Conservation (phyloP, 352 stramenopile genomes). For the Phytopythium ostracodes region DNA sequence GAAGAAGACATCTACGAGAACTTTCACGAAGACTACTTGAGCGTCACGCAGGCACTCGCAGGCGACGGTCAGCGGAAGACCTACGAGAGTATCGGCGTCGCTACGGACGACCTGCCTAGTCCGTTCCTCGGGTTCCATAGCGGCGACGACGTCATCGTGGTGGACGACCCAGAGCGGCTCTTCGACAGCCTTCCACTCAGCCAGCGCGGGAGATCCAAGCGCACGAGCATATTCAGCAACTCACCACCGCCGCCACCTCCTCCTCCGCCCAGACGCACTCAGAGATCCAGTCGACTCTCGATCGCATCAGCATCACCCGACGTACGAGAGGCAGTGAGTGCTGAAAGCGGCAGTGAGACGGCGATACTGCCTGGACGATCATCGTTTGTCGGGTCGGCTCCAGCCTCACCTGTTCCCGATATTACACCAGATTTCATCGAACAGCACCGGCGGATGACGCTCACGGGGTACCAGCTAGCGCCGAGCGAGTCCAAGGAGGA, state of each 20-base stretch:
- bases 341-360: slow-evolving; percentile 6
- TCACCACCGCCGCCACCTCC: slow-evolving; percentile 8
- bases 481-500: slow-evolving; percentile 17
- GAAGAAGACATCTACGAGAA: neutral
- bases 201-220: slow-evolving; percentile 2
- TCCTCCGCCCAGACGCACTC: neutral
- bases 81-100: slow-evolving; percentile 47
- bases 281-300: neutral
- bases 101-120: slow-evolving; percentile 25
- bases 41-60: neutral
- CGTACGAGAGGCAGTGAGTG: neutral
- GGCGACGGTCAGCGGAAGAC: slow-evolving; percentile 18
- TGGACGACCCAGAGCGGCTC: slow-evolving; percentile 9
- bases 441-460: slow-evolving; percentile 4
- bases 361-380: neutral
- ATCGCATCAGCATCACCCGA: slow-evolving; percentile 6
- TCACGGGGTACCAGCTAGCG: neutral
- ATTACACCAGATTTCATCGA: slow-evolving; percentile 8
- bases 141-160: neutral
- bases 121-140: neutral
- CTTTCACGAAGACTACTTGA: neutral
- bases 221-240: slow-evolving; percentile 15
- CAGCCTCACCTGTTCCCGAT: neutral
- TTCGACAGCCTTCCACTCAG: neutral
- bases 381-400: neutral